These are phyloP conservation scores for Penicillium sp. DNA, from an alignment of 2,329 filamentous ascomycete genomes.

Conservation along the genomic window DNA sequence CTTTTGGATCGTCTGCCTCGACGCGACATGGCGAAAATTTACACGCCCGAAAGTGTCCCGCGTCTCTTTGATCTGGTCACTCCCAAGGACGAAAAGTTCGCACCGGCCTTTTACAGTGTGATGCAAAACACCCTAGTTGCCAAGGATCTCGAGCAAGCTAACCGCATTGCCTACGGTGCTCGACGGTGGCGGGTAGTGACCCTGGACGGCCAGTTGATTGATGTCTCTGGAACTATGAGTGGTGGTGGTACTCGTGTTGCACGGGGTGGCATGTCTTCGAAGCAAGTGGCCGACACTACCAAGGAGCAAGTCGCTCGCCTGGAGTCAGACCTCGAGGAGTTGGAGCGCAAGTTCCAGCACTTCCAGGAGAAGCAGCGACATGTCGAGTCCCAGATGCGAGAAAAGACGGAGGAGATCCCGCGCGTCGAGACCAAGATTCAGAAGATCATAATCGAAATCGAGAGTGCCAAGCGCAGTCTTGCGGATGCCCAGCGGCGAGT, in stretches of 20 bases:
- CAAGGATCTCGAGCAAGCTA: constrained; percentile 87
- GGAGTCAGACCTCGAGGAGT: constrained; percentile 75
- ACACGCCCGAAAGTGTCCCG: constrained; percentile 87
- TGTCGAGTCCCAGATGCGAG: constrained; percentile 66
- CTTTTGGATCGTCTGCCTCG: constrained; percentile 80
- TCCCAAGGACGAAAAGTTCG: constrained; percentile 79
- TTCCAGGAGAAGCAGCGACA: constrained; percentile 81
- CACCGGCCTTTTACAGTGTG: constrained; percentile 88
- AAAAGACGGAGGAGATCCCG: constrained; percentile 72
- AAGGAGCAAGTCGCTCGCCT: constrained; percentile 86
- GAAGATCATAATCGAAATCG: constrained; percentile 82
- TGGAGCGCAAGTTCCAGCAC: constrained; percentile 75
- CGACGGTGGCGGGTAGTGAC: constrained; percentile 95
- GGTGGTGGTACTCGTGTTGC: constrained; percentile 89
- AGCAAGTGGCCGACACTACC: constrained; percentile 77
- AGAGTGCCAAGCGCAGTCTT: constrained; percentile 78
- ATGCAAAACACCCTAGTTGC: constrained; percentile 94
- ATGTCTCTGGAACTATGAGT: constrained; percentile 98
- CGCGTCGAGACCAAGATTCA: constrained; percentile 84
- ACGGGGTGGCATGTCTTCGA: constrained; percentile 93
- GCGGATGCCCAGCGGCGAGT: constrained; percentile 78
- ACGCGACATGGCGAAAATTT: constrained; percentile 70
- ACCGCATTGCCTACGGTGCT: constrained; percentile 91
- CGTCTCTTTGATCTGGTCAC: constrained; percentile 89
- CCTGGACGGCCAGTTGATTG: constrained; percentile 88